Evolutionary conservation across 2,329 filamentous ascomycete genomes (phyloP), one percentile per base, ranked within the genome.

Genomic region (Penicillium sp.): DNA sequence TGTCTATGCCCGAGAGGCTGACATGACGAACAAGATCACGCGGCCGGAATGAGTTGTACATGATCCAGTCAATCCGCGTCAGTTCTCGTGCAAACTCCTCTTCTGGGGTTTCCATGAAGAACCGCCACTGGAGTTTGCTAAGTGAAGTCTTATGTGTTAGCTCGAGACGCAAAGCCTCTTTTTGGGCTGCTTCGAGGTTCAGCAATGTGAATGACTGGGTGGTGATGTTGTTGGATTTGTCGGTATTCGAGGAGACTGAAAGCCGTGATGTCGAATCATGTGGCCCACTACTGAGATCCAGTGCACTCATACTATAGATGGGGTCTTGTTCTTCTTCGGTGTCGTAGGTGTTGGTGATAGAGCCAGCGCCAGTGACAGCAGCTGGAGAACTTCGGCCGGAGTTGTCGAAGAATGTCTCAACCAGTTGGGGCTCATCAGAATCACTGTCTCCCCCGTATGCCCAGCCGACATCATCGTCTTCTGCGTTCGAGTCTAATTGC

Each of bases 21-120:
- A 96, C 90, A 64, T 96, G 87, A 4, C 93, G 85, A 37, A 97
- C 85, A 43, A 97, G 82, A 69, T 98, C 93, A 51, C 93, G 87
- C 48, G 95, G 87, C 24, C 88, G 83, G 54, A 97, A 95, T 1
- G 89, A 90, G 45, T 87, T 94, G 68, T 96, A 97, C 85, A 97
- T 93, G 67, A 94, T 83, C 91, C 91, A 97, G 70, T 98, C 93
- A 48, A 98, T 95, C 53, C 91, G 80, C 4, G 93, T 97, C 62
- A 98, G 79, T 68, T 98, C 93, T 52, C 85, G 84, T 15, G 91
- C 91, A 57, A 97, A 84, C 43, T 88, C 81, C 53, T 95, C 87
- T 46, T 94, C 85, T 1, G 86, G 78, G 22, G 85, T 84, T 32
- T 87, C 86, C 84, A 97, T 95, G 57, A 97, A 87, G 45, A 85